A percentile compares a stretch with the other conserved stretches of the same genome.
phyloP scores from a whole-genome alignment of 1,284 basidiomycete genomes.

The Ganoderma lucidum region DNA sequence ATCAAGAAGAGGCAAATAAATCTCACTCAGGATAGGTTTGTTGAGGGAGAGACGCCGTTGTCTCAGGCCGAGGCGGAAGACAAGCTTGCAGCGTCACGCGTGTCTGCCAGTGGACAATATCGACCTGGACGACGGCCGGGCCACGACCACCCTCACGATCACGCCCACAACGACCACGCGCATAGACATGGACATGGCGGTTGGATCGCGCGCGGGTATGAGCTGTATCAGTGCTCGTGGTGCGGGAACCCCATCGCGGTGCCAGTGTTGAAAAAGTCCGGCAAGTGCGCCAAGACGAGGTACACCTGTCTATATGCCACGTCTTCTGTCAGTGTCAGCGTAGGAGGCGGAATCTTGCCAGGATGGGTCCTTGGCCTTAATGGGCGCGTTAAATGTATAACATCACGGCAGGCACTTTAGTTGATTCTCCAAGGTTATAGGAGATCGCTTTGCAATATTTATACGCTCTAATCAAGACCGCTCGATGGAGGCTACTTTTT shows the following conservation, averaged over 20 bases:
- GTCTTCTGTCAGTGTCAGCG: not conserved
- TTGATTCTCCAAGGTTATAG: no score
- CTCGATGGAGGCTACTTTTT: no score
- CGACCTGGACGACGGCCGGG: constrained; percentile 25
- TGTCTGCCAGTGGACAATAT: constrained; percentile 13
- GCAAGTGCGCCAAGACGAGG: constrained; percentile 47
- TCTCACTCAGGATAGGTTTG: constrained; percentile 45
- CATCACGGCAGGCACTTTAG: no score
- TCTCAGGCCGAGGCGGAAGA: constrained; percentile 51
- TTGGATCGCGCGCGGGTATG: constrained; percentile 1
- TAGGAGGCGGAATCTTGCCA: no score
- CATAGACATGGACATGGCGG: no score
- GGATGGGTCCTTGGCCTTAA: no score
- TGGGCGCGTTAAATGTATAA: no score
- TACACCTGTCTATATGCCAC: constrained; percentile 43
- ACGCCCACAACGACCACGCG: not conserved
- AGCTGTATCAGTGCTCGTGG: constrained; percentile 57
- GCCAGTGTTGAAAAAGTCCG: constrained; percentile 43
- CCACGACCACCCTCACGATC: not conserved
- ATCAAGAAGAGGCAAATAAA: constrained; percentile 57
- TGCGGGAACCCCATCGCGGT: constrained; percentile 61
- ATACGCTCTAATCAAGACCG: no score
- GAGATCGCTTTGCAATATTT: no score
- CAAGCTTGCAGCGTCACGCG: constrained; percentile 46
- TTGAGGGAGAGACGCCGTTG: constrained; percentile 48